Evolutionary conservation across 2,329 filamentous ascomycete species (phyloP), one percentile per base, ranked within the genome.

Genomic region (Nothophoma quercina): DNA sequence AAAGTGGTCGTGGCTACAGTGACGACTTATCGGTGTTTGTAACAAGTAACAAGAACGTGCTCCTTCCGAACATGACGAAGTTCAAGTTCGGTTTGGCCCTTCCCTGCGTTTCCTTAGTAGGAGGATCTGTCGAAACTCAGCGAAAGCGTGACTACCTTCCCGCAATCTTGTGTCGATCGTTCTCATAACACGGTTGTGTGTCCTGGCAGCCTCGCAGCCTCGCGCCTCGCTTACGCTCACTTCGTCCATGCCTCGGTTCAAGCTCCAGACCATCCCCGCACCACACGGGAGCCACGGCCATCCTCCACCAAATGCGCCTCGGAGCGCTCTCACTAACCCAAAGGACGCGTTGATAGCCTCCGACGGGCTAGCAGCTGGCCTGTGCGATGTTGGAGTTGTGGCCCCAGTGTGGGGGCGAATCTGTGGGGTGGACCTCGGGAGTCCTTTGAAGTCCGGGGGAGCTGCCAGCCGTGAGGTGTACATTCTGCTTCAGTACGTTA

Each of bases 211-310:
- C n/a, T n/a, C n/a, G n/a, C 38, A n/a, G 18, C 10, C 36, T 18
- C 29, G 15, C 9, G 25, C 21, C 29, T 44, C 41, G 41, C 30
- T 26, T 19, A 22, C 19, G 29, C 26, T 30, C 23, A 36, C 13
- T 28, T 2, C 10, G 3, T 23, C 34, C n/a, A 15, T 39, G 34
- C 43, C 43, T 47, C 43, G 43, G 43, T 18, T 39, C 22, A 18
- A 35, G 43, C 34, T 18, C 32, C 22, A 18, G 28, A 23, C n/a
- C 34, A 23, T 25, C 43, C 43, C 43, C 43, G 43, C 43, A 39
- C 10, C 41, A 26, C 13, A 34, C 32, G 30, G 23, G 28, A 35
- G 41, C 32, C 15, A 19, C 32, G 21, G 41, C 26, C 43, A 32
- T 8, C 22, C 13, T 5, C 13, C 33, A 16, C 13, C 33, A 16